Evolutionary conservation across 2,329 filamentous ascomycete genomes (phyloP), one percentile per base, ranked within the genome.

Genomic region (Cladophialophora bantiana): DNA sequence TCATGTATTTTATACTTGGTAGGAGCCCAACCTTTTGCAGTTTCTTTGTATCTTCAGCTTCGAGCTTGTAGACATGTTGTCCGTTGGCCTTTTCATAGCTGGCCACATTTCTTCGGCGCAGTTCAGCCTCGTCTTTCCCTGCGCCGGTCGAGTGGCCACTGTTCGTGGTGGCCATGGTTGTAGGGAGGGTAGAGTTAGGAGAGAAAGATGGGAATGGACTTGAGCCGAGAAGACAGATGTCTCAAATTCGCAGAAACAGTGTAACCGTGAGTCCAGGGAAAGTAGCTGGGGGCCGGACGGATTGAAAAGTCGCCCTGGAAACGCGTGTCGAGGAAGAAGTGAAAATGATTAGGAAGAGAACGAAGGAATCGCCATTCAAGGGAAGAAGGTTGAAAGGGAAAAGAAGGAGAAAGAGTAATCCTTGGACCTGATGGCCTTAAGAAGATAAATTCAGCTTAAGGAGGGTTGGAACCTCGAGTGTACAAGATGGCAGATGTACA

Each of bases 41-140:
- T 57, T 68, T 70, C 72, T 79, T 80, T 66, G 75, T 78, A 53
- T 73, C 72, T 67, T 78, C 74, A 31, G 75, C 71, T 32, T 77
- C 73, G 32, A 71, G 67, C 32, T 71, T 67, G 55, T 66, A 68
- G 18, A 70, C 67, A 26, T 71, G 61, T 53, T 68, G 59, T 35
- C 68, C 67, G 67, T 75, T 76, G 42, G 71, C 56, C 52, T 72
- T 77, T 52, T 77, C 75, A 35, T 76, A 67, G 56, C 71, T 73
- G 52, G 76, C 71, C 35, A 81, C 76, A 75, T 81, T 81, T 74
- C 80, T 77, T 67, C 79, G 78, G 57, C 80, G 77, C 42, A 81
- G 64, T 66, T 82, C 72, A 68, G 66, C 78, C 31, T 76, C 73
- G 56, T 78, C 74, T 40, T 74, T 73, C 32, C 77, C 78, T n/a